Conservation (phyloP, 164 flowering plant species). For the Vitis rotundifolia region DNA sequence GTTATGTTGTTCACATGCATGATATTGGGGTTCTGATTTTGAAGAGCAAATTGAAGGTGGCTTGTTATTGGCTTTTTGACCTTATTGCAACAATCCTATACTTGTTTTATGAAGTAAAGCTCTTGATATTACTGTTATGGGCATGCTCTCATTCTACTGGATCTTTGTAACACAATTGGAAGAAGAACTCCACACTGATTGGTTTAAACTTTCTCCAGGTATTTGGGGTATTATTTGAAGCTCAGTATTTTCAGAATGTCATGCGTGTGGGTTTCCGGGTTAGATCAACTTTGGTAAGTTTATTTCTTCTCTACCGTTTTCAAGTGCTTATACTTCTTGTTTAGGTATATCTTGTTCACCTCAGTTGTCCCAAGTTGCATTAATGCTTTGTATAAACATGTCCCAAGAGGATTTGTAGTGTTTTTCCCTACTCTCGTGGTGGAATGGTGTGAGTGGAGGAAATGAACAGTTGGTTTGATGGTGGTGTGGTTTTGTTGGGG, state of each 20-base stretch:
- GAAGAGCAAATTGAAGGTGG: neutral
- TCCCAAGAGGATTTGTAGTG: too few relatives aligned
- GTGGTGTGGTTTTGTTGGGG: too few relatives aligned
- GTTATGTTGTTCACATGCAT: neutral
- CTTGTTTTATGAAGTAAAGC: neutral
- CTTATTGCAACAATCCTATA: neutral
- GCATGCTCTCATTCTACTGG: neutral
- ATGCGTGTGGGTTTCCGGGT: conserved; percentile 94
- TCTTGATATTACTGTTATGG: neutral
- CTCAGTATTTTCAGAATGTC: conserved; percentile 96
- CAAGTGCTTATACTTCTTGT: neutral
- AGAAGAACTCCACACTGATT: neutral
- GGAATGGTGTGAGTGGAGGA: too few relatives aligned
- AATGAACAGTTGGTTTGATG: too few relatives aligned
- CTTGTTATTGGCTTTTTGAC: neutral
- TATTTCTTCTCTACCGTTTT: neutral
- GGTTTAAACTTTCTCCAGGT: conserved; percentile 43
- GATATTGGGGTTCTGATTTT: neutral
- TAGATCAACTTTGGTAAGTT: conserved; percentile 81
- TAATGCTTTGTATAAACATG: too few relatives aligned
- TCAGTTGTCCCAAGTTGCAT: too few relatives aligned
- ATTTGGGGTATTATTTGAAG: conserved; percentile 84
- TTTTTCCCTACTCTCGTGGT: too few relatives aligned
- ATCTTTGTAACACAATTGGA: neutral
- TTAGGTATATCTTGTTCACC: neutral